These are phyloP conservation scores for Agrocybe praecox DNA, from an alignment of 768 basidiomycete species.

Conservation along the genomic window DNA sequence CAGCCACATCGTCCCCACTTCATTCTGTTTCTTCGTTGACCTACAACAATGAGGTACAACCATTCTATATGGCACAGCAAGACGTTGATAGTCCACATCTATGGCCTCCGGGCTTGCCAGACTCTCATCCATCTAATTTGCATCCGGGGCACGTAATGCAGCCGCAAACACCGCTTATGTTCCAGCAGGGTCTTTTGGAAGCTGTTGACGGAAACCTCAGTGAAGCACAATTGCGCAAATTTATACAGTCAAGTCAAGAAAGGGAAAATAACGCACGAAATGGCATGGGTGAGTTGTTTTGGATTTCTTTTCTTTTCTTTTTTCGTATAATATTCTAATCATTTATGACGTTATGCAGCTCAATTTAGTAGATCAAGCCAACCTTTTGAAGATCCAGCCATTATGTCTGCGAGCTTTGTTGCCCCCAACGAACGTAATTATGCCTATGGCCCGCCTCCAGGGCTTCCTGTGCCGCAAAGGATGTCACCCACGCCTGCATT, in stretches of 20 bases:
- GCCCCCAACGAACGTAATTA: slow-evolving; percentile 37
- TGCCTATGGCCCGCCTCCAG: slow-evolving; percentile 68
- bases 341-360: slow-evolving; percentile 13
- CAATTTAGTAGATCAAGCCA: slow-evolving; percentile 31
- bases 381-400: slow-evolving; percentile 75
- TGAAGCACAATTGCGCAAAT: slow-evolving; percentile 77
- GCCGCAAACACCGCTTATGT: slow-evolving; percentile 42
- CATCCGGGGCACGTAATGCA: slow-evolving; percentile 45
- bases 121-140: slow-evolving; percentile 25
- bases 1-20: slow-evolving; percentile 58
- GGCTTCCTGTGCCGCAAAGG: slow-evolving; percentile 49
- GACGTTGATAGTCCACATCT: slow-evolving; percentile 11
- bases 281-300: slow-evolving; percentile 19
- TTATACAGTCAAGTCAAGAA: slow-evolving; percentile 73
- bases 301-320: background rate
- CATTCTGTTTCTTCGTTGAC: slow-evolving; percentile 58
- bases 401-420: slow-evolving; percentile 75
- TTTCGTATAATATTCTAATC: background rate
- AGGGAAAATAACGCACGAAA: slow-evolving; percentile 36
- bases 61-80: slow-evolving; percentile 34
- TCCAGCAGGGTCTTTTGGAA: slow-evolving; percentile 50
- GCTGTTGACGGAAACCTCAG: slow-evolving; percentile 58
- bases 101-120: slow-evolving; percentile 20
- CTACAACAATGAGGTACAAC: slow-evolving; percentile 48
- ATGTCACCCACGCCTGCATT: slow-evolving; percentile 23